Evolutionary conservation across 495 filamentous ascomycete species (phyloP), one percentile per base, ranked within the genome.

Genomic region (Trichoderma asperelloides): DNA sequence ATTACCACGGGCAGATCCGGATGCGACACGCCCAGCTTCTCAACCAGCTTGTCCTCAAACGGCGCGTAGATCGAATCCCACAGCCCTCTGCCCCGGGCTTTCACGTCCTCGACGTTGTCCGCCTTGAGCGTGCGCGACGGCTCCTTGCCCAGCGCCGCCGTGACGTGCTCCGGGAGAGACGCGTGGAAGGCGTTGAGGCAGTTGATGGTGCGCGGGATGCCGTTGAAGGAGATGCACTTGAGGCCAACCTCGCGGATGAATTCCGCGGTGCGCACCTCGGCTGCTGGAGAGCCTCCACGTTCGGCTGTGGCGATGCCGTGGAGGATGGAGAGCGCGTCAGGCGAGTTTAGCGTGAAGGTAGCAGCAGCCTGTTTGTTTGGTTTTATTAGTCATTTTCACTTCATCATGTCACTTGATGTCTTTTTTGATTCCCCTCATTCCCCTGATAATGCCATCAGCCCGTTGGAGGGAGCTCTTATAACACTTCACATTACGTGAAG

Each of bases 181-280:
- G 77, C 72, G 57, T 79, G 80, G 81, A 93, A 92, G 65, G 85
- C 85, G 70, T 82, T 83, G 0, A 93, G 85, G 69, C 81, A 85
- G 80, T 93, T 93, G 75, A 93, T 93, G 62, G 86, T 89, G 65
- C 90, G 85, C 3, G 90, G 90, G 71, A 93, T 89, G 47, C 90
- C 90, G 76, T 93, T 93, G 81, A 93, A 91, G 57, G 85, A 86
- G 73, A 93, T 92, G 75, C 89, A 92, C 74, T 93, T 93, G 51
- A 93, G 81, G 3, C 88, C 90, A 70, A 91, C 82, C 71, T 92
- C 90, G 70, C 90, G 86, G 82, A 93, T 91, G 23, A 91, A 75
- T 73, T 92, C 89, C 60, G 89, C 89, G 8, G 84, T 82, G 47
- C 80, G 76, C n/a, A 87, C 77, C 27, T 79, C 73, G 18, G 25